Evolutionary conservation across 306 rosid genomes (phyloP).

Genomic region (Cucurbita argyrosperma): DNA sequence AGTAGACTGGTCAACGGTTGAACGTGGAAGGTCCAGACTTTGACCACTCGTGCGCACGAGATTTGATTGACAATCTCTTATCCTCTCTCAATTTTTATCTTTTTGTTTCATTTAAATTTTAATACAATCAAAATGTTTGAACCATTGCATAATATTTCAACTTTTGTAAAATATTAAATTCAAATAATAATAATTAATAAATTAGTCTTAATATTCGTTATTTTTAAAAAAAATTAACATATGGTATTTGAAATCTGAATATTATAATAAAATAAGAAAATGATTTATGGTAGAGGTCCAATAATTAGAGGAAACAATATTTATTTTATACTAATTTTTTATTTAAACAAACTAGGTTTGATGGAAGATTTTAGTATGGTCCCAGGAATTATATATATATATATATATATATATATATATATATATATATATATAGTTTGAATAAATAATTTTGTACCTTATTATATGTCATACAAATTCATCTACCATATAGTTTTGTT

Average conservation of each 20-base stretch:
- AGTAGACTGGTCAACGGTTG: background rate
- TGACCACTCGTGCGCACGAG: background rate
- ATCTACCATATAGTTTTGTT: background rate
- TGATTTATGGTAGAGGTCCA: too few relatives aligned
- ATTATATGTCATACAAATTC: background rate
- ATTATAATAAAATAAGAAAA: background rate
- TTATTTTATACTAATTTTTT: background rate
- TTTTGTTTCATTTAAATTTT: background rate
- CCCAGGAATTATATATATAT: background rate
- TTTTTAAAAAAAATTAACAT: too few relatives aligned
- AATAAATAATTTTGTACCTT: background rate
- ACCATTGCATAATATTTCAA: too few relatives aligned
- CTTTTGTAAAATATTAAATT: too few relatives aligned
- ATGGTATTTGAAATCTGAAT: background rate
- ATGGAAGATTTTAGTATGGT: background rate
- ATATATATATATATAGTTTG: background rate
- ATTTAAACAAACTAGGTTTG: background rate
- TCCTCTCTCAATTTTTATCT: background rate
- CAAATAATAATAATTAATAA: background rate
- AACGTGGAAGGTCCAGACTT: background rate
- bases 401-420: background rate
- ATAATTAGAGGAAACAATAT: background rate
- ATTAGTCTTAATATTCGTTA: too few relatives aligned
- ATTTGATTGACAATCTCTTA: background rate
- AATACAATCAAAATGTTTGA: too few relatives aligned